Evolutionary conservation across 1,284 basidiomycete genomes (phyloP).

Genomic region (Ustilago hordei): DNA sequence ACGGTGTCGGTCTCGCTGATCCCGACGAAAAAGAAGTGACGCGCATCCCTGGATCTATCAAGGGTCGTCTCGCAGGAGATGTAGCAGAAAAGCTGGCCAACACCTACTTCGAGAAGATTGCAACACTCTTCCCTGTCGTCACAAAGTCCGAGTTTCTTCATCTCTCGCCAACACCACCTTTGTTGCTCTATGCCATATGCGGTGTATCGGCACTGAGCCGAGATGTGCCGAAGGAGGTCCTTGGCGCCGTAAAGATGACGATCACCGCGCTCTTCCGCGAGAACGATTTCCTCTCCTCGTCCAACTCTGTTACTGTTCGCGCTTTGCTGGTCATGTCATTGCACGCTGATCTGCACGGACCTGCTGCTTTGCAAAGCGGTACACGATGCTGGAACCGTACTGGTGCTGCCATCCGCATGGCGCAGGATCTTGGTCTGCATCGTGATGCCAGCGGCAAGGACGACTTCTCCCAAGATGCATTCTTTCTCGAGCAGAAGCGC

Average conservation of each 20-base stretch:
- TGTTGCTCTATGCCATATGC: slow-evolving; percentile 91
- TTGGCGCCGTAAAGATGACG: slow-evolving; percentile 85
- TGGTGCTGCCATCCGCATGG: slow-evolving; percentile 65
- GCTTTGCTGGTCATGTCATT: slow-evolving; percentile 85
- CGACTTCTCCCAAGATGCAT: slow-evolving; percentile 57
- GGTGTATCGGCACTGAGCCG: slow-evolving; percentile 87
- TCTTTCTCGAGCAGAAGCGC: slow-evolving; percentile 63
- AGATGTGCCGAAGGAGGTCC: slow-evolving; percentile 82
- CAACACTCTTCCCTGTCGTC: slow-evolving; percentile 87
- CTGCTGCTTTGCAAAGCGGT: slow-evolving; percentile 67
- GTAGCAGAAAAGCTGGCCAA: slow-evolving; percentile 81
- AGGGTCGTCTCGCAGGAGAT: slow-evolving; percentile 58
- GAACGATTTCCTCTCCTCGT: slow-evolving; percentile 88
- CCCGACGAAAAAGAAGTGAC: slow-evolving; percentile 35
- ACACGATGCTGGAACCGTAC: slow-evolving; percentile 68
- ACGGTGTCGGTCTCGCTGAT: slow-evolving; percentile 11
- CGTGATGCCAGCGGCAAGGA: slow-evolving; percentile 62
- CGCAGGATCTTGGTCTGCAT: slow-evolving; percentile 64
- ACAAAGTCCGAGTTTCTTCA: slow-evolving; percentile 85
- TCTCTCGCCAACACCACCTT: slow-evolving; percentile 78
- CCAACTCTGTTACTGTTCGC: slow-evolving; percentile 88
- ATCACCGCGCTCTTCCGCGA: slow-evolving; percentile 76
- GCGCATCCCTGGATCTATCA: slow-evolving; percentile 53
- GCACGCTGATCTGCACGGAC: slow-evolving; percentile 74
- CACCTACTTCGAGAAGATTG: slow-evolving; percentile 86